Evolutionary conservation across 371 early-diverging fungal species (phyloP).

Genomic region (Rhizopus arrhizus): DNA sequence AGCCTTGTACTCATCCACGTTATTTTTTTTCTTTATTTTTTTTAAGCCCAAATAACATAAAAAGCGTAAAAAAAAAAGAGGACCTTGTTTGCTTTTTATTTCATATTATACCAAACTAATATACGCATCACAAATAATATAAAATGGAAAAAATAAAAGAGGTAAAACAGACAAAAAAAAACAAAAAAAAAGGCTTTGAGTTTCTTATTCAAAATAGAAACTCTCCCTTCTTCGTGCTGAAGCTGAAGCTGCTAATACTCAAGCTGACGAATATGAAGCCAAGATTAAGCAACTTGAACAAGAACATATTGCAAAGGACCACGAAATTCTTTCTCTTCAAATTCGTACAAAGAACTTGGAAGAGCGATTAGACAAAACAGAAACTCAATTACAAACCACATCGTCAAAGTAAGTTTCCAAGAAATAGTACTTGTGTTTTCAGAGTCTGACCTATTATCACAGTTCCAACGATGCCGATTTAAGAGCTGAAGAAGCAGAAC

Average conservation of each 20-base stretch:
- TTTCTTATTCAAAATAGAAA: slow-evolving; percentile 52
- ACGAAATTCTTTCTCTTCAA: slow-evolving; percentile 71
- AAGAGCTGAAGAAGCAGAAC: slow-evolving; percentile 76
- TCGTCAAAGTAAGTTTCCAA: slow-evolving; percentile 61
- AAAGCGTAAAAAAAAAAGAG: too few species aligned
- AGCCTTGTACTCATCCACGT: not conserved
- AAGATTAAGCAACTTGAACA: slow-evolving; percentile 66
- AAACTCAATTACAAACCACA: slow-evolving; percentile 58
- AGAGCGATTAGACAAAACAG: slow-evolving; percentile 66
- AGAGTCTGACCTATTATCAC: slow-evolving; percentile 1
- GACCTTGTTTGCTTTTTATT: slow-evolving; percentile 4
- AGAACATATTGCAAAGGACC: slow-evolving; percentile 72
- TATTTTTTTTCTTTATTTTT: slow-evolving; percentile 12
- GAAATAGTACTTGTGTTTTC: not conserved
- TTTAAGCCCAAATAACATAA: not conserved
- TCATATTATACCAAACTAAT: not conserved
- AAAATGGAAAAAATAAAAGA: slow-evolving; percentile 31
- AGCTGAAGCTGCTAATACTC: slow-evolving; percentile 66
- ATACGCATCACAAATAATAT: not conserved
- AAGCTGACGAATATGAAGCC: slow-evolving; percentile 69
- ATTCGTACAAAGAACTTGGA: slow-evolving; percentile 70
- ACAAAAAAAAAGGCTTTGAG: not conserved
- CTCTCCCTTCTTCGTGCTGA: slow-evolving; percentile 68
- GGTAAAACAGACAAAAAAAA: slow-evolving; percentile 10
- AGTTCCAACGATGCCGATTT: slow-evolving; percentile 75